phyloP scores from a whole-genome alignment of 1,139 yeast species.

The Nematodospora anomalae region DNA sequence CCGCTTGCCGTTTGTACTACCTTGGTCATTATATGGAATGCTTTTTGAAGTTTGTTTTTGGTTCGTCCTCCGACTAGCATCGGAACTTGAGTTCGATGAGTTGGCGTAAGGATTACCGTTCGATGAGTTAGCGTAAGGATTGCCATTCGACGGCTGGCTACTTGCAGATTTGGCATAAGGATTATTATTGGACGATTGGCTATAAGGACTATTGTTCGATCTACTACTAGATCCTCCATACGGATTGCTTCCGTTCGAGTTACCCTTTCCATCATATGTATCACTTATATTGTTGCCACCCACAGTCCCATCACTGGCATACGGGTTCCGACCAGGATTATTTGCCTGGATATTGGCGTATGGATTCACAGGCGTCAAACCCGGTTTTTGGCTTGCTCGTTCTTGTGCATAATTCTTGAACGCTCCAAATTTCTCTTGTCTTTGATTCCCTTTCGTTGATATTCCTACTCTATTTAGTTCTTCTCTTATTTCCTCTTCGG shows the following conservation, averaged over 20 bases:
- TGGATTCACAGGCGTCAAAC: slow-evolving; percentile 48
- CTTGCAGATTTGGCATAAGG: slow-evolving; percentile 5
- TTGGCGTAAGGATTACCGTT: slow-evolving; percentile 1
- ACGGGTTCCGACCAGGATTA: slow-evolving; percentile 26
- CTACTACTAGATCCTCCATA: slow-evolving; percentile 9
- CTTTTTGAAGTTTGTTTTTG: neutral
- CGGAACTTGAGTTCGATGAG: slow-evolving; percentile 1
- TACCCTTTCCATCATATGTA: neutral
- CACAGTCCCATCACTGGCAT: slow-evolving; percentile 21
- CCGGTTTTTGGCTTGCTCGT: slow-evolving; percentile 38
- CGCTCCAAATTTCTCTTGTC: slow-evolving; percentile 64
- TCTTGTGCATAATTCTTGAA: slow-evolving; percentile 62
- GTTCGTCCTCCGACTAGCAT: neutral
- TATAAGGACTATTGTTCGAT: neutral
- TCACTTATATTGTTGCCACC: neutral
- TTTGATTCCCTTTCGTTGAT: slow-evolving; percentile 38
- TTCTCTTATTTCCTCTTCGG: slow-evolving; percentile 55
- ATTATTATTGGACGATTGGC: neutral
- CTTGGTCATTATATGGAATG: neutral
- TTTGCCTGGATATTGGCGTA: slow-evolving; percentile 35
- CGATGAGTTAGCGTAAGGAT: neutral
- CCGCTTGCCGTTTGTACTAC: slow-evolving; percentile 3
- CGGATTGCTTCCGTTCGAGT: slow-evolving; percentile 11
- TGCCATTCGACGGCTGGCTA: neutral
- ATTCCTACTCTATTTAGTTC: slow-evolving; percentile 55